Evolutionary conservation across 2,329 filamentous ascomycete genomes (phyloP).

Genomic region (Colletotrichum lupini): DNA sequence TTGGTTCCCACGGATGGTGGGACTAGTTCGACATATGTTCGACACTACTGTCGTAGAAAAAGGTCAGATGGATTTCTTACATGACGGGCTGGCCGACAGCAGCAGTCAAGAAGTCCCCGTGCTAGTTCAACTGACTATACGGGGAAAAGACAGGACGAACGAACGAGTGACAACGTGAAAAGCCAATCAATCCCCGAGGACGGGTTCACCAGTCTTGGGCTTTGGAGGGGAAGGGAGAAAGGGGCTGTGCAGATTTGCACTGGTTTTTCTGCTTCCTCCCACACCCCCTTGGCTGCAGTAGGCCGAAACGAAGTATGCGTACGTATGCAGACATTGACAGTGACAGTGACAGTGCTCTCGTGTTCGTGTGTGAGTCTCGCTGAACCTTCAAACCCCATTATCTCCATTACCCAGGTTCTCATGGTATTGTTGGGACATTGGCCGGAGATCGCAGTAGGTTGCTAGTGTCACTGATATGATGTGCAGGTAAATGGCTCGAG

Average conservation of each 20-base stretch:
- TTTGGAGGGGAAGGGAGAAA: neutral
- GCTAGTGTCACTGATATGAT: neutral
- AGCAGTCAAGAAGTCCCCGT: neutral
- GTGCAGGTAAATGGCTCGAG: neutral
- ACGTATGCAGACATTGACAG: neutral
- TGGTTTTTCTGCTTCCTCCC: neutral
- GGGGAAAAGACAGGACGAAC: conserved; percentile 16
- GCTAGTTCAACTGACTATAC: neutral
- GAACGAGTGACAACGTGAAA: neutral
- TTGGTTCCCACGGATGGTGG: conserved; percentile 10
- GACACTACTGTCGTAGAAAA: conserved; percentile 6
- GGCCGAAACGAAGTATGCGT: conserved; percentile 27
- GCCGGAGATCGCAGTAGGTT: no score
- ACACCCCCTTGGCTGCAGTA: conserved; percentile 13
- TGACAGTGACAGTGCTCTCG: conserved; percentile 7
- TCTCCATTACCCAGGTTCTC: no score
- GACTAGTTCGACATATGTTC: conserved; percentile 14
- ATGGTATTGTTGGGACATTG: neutral
- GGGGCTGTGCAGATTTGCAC: neutral
- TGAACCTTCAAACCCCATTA: neutral
- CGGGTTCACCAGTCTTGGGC: neutral
- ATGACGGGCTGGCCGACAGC: neutral
- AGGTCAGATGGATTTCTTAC: neutral
- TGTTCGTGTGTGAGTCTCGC: neutral
- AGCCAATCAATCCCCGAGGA: conserved; percentile 5